A percentile compares a stretch with the other conserved stretches of the same genome.
These are phyloP conservation scores for Botrytis medusae DNA, from an alignment of 2,329 filamentous ascomycete species.

Conservation along the genomic window DNA sequence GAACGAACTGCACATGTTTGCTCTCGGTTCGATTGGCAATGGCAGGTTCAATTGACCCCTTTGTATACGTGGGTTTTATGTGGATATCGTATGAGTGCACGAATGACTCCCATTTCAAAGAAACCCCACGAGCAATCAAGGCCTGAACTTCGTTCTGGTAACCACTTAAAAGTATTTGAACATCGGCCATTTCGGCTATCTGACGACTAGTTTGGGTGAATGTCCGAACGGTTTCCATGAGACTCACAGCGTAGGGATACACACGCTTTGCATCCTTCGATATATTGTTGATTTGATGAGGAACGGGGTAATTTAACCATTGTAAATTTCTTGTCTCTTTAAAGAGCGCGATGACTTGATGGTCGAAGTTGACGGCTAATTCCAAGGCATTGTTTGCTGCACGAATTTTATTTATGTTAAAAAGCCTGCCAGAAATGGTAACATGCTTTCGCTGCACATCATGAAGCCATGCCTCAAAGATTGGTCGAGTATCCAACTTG, in stretches of 20 bases:
- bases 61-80: slow-evolving; percentile 62
- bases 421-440: slow-evolving; percentile 87
- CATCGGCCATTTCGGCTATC: slow-evolving; percentile 82
- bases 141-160: slow-evolving; percentile 88
- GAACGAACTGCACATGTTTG: slow-evolving; percentile 94
- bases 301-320: slow-evolving; percentile 93
- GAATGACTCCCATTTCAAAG: slow-evolving; percentile 95
- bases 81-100: slow-evolving; percentile 95
- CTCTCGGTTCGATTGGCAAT: slow-evolving; percentile 68
- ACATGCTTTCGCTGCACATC: slow-evolving; percentile 88
- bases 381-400: slow-evolving; percentile 89
- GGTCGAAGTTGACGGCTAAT: slow-evolving; percentile 92
- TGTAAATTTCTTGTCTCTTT: slow-evolving; percentile 96
- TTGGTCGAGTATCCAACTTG: slow-evolving; percentile 90
- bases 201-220: slow-evolving; percentile 84
- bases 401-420: slow-evolving; percentile 83
- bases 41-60: slow-evolving; percentile 58
- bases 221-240: slow-evolving; percentile 98
- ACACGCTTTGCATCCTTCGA: slow-evolving; percentile 99
- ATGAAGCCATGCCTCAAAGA: slow-evolving; percentile 93
- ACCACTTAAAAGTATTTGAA: slow-evolving; percentile 82
- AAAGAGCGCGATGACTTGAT: slow-evolving; percentile 95
- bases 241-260: slow-evolving; percentile 93
- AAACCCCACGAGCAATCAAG: slow-evolving; percentile 82
- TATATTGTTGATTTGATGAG: slow-evolving; percentile 90